Base-by-base conservation (phyloP, 306 rosid species). In the Senna tora region DNA sequence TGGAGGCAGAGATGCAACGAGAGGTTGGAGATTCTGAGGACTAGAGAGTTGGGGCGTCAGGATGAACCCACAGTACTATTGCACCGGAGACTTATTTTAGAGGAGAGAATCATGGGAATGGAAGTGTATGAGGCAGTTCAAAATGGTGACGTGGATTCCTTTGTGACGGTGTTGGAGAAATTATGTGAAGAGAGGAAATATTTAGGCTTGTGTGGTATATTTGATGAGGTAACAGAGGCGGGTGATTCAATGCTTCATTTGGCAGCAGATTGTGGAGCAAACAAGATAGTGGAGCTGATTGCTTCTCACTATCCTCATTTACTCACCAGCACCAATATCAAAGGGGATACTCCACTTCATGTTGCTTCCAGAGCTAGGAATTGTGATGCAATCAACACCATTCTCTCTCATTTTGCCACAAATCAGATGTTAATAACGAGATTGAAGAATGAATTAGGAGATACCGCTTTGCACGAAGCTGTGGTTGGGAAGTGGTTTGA, bases 201-300 rank as follows among this genome's bases (percentile, higher is more conserved):
- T n/a, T 7, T 39, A 12, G 33, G 30, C 20, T 17, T 63, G 9
- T 0, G 0, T 5, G 52, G 32, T 5, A 41, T 63, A 39, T 39
- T 20, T 41, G 3, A 41, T 34, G 41, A 60, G 6, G 69, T 28
- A 6, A 59, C 53, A 52, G 67, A 49, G 0, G 39, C 39, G 1
- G 73, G 69, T 4, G 39, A 76, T 43, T 66, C 82, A 2, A 20
- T 71, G 46, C 78, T 81, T 20, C 81, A 76, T 46, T 32, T 71
- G 7, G 78, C 78, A n/a, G n/a, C n/a, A n/a, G n/a, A n/a, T n/a
- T n/a, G n/a, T n/a, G n/a, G n/a, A n/a, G n/a, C n/a, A n/a, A n/a
- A n/a, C 0, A 6, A 67, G 2, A 57, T 52, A 5, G 75, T 16
- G 2, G 10, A 0, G 9, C 10, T 15, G 4, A 34, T 81, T 28